Evolutionary conservation across 208 protist species (phyloP), one percentile per base, ranked within the genome.

Genomic region (Angomonas ambiguus): DNA sequence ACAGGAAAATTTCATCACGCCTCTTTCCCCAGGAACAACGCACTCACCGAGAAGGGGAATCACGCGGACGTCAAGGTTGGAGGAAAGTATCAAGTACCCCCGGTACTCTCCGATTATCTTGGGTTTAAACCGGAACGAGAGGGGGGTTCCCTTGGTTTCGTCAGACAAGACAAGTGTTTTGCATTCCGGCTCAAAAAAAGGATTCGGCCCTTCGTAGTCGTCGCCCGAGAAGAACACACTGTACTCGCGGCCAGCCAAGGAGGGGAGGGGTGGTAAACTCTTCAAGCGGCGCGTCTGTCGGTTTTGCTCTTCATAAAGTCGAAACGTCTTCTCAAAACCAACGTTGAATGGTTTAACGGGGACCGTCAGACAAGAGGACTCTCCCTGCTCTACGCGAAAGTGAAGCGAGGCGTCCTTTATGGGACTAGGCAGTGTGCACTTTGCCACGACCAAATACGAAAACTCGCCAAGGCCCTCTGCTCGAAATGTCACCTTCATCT

Each of bases 391-490:
- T 24, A 85, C 72, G 35, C 87, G 83, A 51, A 94, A 74, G 28
- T 79, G 69, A 62, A 80, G 24, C 30, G 61, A 42, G 18, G 65
- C 66, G 18, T 94, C 84, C 6, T 61, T 57, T 6, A 13, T 22
- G 35, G 86, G 71, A 42, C 80, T 79, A 28, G 91, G 89, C 57
- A 74, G 62, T 24, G 56, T 65, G 56, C 79, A 91, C 16, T 65
- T 88, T 28, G 79, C 92, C 41, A 82, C 65, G 22, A 98, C 55
- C 48, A 83, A 55, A 69, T 89, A 92, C 30, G 90, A 88, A 67
- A 97, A 96, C 78, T 98, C 95, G 30, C 95, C 95, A 51, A 93
- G 83, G 2, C 62, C 57, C 56, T 91, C 88, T 70, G 97, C 95
- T 27, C 79, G 72, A 73, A 98, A 95, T 28, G 88, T 85, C 20